Conservation (phyloP, 441 rosid genomes). For the Eugenia klotzschiana region DNA sequence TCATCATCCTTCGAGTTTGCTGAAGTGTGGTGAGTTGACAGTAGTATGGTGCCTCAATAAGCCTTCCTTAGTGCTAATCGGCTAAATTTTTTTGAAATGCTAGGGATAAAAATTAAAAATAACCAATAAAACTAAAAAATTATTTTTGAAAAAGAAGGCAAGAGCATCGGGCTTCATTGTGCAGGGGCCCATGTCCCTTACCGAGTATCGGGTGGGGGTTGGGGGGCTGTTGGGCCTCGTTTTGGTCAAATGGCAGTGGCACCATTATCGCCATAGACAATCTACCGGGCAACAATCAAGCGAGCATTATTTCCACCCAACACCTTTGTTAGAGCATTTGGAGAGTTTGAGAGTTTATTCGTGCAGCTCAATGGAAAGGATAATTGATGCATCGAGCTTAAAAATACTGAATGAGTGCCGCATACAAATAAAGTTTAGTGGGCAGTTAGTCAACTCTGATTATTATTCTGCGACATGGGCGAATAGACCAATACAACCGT, state of each 20-base stretch:
- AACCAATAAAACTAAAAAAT: too few relatives aligned
- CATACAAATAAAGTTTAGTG: accelerated
- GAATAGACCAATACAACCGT: too few relatives aligned
- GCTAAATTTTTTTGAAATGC: too few relatives aligned
- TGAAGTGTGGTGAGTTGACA: neutral
- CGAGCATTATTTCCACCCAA: neutral
- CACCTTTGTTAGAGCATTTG: neutral
- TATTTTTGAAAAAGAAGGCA: neutral
- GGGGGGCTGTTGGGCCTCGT: neutral
- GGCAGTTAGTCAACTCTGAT: too few relatives aligned
- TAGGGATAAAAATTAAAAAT: too few relatives aligned
- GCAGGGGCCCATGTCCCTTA: neutral
- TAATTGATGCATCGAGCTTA: too few relatives aligned
- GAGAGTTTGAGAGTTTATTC: accelerated
- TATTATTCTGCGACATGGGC: too few relatives aligned
- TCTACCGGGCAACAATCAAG: neutral
- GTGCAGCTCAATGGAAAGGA: too few relatives aligned
- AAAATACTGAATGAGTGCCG: too few relatives aligned
- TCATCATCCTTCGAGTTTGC: neutral
- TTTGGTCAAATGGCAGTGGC: too few relatives aligned
- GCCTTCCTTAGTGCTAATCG: neutral
- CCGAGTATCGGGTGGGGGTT: too few relatives aligned
- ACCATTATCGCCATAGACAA: too few relatives aligned
- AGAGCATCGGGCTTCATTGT: neutral
- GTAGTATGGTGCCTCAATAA: neutral